Evolutionary conservation across 306 rosid species (phyloP).

Genomic region (Cucumis melo): DNA sequence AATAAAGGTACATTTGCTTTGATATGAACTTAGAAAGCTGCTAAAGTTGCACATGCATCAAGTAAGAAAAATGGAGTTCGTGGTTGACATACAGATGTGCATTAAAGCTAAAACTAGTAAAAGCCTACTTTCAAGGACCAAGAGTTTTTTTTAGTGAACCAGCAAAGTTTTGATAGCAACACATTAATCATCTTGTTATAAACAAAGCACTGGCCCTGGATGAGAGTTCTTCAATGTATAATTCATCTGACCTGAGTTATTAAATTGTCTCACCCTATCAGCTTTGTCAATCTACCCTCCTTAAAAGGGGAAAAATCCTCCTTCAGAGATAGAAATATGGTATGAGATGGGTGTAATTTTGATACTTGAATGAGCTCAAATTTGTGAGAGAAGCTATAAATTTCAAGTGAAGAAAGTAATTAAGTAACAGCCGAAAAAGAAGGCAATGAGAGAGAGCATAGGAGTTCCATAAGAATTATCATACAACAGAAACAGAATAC

Average conservation of each 20-base stretch:
- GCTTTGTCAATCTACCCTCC: background rate
- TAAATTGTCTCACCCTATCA: constrained; percentile 1
- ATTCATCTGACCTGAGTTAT: background rate
- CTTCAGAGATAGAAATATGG: background rate
- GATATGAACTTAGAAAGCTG: background rate
- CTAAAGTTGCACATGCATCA: background rate
- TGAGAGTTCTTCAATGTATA: background rate
- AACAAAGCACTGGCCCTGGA: background rate
- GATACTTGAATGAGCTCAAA: background rate
- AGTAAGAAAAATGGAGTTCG: background rate
- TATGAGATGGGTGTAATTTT: background rate
- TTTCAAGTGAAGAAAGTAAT: background rate
- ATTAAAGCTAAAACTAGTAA: background rate
- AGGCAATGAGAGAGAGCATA: background rate
- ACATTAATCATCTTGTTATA: background rate
- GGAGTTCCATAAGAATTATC: background rate
- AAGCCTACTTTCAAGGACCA: background rate
- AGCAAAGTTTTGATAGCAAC: background rate
- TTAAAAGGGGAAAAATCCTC: background rate
- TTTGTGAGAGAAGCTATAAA: background rate
- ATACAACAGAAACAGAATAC: background rate
- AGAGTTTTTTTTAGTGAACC: background rate
- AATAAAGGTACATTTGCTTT: background rate
- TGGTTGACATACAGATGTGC: background rate
- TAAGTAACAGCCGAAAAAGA: background rate